Evolutionary conservation across 2,329 filamentous ascomycete genomes (phyloP), one percentile per base, ranked within the genome.

Genomic region (Aureobasidium zeae): DNA sequence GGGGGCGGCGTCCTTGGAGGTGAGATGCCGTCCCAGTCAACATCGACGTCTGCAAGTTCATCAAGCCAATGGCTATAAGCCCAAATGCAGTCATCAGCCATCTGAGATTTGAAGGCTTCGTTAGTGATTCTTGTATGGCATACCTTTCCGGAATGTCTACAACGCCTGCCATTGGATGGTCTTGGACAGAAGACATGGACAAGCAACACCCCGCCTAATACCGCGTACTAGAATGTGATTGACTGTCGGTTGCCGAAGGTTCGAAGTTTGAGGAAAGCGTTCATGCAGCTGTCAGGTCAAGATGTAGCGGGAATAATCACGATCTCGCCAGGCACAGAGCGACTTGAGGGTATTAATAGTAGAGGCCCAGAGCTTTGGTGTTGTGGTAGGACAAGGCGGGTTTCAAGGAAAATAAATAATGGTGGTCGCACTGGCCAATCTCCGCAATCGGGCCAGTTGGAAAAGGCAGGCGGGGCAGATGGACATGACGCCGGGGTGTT

Each of bases 401-500:
- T 20, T 31, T 25, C 13, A 32, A 42, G 38, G 7, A 25, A 13
- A 42, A 22, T 28, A 25, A n/a, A n/a, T n/a, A n/a, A 7, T 25
- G 24, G 7, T 25, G 7, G 7, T 12, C 7, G 12, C 24, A 25
- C 7, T 12, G 12, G 7, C 32, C 28, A 42, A 42, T 30, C 39
- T 43, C 39, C 39, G 39, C 39, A 28, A 17, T 43, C 39, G 38
- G 38, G 36, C 28, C 28, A 38, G 25, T 30, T n/a, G 8, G 25
- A 39, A 20, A 19, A 24, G 22, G 29, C 36, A 26, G 26, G 16
- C 36, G 36, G 36, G 36, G 36, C 36, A 39, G 22, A 21, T 39
- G 36, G 36, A 39, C 25, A 29, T 39, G 36, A 39, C 36, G 36
- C 25, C 36, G 21, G 36, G 24, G 24, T 7, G 24, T 25, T 25